These are phyloP conservation scores for Phytophthora syringae DNA, from an alignment of 352 stramenopile genomes.

Conservation along the genomic window DNA sequence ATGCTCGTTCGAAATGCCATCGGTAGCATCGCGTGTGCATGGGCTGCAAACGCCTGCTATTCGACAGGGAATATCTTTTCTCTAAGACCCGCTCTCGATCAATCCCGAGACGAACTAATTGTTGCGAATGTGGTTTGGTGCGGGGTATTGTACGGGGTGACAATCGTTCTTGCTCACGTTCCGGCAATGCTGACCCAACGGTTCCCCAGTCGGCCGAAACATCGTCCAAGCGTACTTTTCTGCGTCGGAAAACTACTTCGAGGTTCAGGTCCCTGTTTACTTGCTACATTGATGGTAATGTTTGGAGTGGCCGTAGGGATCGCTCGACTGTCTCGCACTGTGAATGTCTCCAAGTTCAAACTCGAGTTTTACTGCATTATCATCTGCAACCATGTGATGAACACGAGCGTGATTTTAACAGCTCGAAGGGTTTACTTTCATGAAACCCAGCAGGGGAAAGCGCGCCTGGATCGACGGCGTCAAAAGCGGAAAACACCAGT, in stretches of 20 bases:
- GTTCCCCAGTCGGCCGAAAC: slow-evolving; percentile 21
- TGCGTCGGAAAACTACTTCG: slow-evolving; percentile 19
- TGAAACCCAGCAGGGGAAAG: slow-evolving; percentile 25
- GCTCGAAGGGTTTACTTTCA: slow-evolving; percentile 31
- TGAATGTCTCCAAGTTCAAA: slow-evolving; percentile 25
- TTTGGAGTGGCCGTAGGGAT: slow-evolving; percentile 19
- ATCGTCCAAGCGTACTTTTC: slow-evolving; percentile 12
- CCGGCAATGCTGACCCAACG: slow-evolving; percentile 31
- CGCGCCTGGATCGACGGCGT: slow-evolving; percentile 19
- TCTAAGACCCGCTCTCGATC: slow-evolving; percentile 1
- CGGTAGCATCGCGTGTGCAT: slow-evolving; percentile 32
- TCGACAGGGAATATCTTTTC: slow-evolving; percentile 37
- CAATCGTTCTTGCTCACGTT: slow-evolving; percentile 32
- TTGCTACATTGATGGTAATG: slow-evolving; percentile 17
- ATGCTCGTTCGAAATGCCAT: slow-evolving; percentile 34
- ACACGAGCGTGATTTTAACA: slow-evolving; percentile 25
- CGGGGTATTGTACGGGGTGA: slow-evolving; percentile 29
- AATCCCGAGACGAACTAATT: slow-evolving; percentile 32
- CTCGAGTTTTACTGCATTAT: slow-evolving; percentile 39
- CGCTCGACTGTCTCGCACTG: not conserved
- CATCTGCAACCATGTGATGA: slow-evolving; percentile 25
- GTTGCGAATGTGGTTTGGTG: slow-evolving; percentile 40
- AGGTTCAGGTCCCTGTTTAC: not conserved
- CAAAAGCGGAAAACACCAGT: slow-evolving; percentile 23
- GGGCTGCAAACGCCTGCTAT: slow-evolving; percentile 35